Conservation (phyloP, 83 land plant species). For the Diphasiastrum complanatum region DNA sequence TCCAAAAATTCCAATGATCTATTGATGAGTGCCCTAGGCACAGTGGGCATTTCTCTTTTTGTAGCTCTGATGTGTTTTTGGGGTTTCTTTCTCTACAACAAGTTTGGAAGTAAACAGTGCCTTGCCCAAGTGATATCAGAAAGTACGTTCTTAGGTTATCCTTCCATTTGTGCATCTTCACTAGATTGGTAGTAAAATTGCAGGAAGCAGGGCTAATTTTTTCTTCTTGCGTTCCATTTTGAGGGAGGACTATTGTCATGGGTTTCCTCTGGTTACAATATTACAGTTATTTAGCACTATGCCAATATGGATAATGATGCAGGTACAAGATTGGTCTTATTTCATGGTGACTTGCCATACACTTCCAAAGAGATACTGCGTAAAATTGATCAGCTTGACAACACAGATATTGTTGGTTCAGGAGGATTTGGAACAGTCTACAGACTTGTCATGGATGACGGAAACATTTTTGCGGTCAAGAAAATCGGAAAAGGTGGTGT, state of each 20-base stretch:
- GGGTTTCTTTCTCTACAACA: slow-evolving; percentile 19
- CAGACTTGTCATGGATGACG: slow-evolving; percentile 20
- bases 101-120: slow-evolving; percentile 1
- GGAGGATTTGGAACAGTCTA: slow-evolving; percentile 27
- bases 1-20: slow-evolving; percentile 7
- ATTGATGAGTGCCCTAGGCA: slow-evolving; percentile 17
- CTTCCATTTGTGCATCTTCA: neutral
- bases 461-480: slow-evolving; percentile 19
- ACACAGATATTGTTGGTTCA: slow-evolving; percentile 19
- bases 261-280: neutral
- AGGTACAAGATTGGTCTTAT: slow-evolving; percentile 10
- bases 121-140: slow-evolving; percentile 9
- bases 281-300: neutral
- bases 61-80: slow-evolving; percentile 18
- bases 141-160: neutral
- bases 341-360: slow-evolving; percentile 26
- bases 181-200: neutral
- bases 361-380: slow-evolving; percentile 7
- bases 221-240: no score
- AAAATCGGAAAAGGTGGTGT: slow-evolving; percentile 15
- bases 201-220: neutral
- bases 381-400: slow-evolving; percentile 10
- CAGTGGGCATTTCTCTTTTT: slow-evolving; percentile 13
- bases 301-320: neutral
- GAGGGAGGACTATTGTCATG: neutral